Evolutionary conservation across 2,329 filamentous ascomycete genomes (phyloP).

Genomic region (Claviceps maximensis): DNA sequence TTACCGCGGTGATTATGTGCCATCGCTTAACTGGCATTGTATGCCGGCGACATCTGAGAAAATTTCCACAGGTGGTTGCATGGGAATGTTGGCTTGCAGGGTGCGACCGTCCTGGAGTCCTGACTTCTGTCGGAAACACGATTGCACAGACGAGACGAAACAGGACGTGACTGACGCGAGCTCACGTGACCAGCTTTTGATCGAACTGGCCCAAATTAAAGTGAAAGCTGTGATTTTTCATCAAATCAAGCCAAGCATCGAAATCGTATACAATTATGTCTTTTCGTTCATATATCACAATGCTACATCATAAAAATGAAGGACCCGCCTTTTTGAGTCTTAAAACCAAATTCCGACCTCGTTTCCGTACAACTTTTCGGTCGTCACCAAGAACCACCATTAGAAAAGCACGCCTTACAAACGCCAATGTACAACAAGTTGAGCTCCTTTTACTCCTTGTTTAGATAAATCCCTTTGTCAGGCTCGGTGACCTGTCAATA

Average conservation of each 20-base stretch:
- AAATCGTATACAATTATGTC: constrained; percentile 7
- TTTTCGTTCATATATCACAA: constrained; percentile 7
- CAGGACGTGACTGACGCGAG: neutral
- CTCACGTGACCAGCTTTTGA: constrained; percentile 5
- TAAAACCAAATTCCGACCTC: neutral
- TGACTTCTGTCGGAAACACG: too few species aligned
- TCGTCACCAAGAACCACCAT: neutral
- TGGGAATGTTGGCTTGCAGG: neutral
- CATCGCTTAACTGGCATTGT: constrained; percentile 19
- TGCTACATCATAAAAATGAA: constrained; percentile 7
- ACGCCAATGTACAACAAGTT: neutral
- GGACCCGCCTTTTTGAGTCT: constrained; percentile 5
- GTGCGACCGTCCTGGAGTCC: neutral
- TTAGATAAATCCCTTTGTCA: constrained; percentile 57
- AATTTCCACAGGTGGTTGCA: neutral
- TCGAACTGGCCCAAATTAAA: neutral
- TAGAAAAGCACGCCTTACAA: neutral
- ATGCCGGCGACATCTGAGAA: neutral
- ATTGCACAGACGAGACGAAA: neutral
- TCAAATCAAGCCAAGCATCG: neutral
- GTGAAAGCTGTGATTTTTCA: neutral
- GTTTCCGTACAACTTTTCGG: neutral
- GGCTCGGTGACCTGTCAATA: constrained; percentile 48
- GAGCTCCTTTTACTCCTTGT: neutral
- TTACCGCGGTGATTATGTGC: constrained; percentile 12